phyloP scores from a whole-genome alignment of 1,284 basidiomycete species.

The Erythrobasidium hasegawianum region DNA sequence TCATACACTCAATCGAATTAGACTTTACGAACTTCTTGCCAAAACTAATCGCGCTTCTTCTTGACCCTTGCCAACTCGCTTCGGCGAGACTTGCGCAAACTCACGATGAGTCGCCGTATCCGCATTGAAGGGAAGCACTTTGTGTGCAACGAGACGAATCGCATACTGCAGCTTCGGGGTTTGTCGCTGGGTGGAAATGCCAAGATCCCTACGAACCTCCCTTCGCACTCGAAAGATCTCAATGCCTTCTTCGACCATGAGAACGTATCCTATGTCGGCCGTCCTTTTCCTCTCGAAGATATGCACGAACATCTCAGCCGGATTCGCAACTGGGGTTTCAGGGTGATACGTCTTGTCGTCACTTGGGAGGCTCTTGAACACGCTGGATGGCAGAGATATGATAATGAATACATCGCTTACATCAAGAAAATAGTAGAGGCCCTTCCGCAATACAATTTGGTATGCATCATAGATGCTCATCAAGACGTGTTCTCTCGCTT shows the following conservation, averaged over 20 bases:
- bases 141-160: conserved; percentile 35
- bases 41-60: not conserved
- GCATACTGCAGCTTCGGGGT: conserved; percentile 49
- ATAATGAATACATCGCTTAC: conserved; percentile 77
- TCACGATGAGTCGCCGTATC: conserved; percentile 11
- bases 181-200: conserved; percentile 49
- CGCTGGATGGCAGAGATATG: conserved; percentile 75
- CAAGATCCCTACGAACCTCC: conserved; percentile 47
- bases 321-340: conserved; percentile 49
- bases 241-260: conserved; percentile 46
- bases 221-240: conserved; percentile 40
- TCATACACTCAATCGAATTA: not conserved
- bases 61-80: too few species aligned
- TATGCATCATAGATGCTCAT: conserved; percentile 65
- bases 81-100: not conserved
- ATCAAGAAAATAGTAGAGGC: conserved; percentile 66
- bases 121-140: conserved; percentile 29
- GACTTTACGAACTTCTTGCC: not conserved
- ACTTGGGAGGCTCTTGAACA: conserved; percentile 98
- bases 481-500: conserved; percentile 85
- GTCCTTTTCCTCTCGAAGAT: conserved; percentile 49
- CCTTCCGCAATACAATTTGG: conserved; percentile 74
- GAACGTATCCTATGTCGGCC: conserved; percentile 48
- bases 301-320: conserved; percentile 47
- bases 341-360: conserved; percentile 62